phyloP scores from a whole-genome alignment of 1,284 basidiomycete genomes.

The Apiotrichum domesticum region DNA sequence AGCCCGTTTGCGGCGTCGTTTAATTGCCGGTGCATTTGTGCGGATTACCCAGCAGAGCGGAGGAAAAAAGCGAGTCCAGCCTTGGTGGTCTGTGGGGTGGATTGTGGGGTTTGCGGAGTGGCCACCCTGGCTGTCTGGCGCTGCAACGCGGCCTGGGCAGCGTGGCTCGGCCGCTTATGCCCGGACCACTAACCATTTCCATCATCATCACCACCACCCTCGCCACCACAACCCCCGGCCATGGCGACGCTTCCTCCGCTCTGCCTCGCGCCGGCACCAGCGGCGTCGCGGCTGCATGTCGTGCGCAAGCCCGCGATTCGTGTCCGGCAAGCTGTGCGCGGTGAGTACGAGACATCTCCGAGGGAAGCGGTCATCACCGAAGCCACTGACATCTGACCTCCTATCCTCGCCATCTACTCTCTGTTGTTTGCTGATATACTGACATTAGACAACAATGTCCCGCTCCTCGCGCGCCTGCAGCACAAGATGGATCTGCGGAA shows the following conservation, averaged over 20 bases:
- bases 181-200: background rate
- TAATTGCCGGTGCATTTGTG: too few species aligned
- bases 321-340: conserved; percentile 40
- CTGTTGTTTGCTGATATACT: background rate
- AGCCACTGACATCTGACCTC: background rate
- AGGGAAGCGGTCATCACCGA: background rate
- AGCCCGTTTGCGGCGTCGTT: too few species aligned
- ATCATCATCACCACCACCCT: background rate
- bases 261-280: background rate
- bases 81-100: background rate
- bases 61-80: too few species aligned
- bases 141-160: too few species aligned
- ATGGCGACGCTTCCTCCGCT: conserved; percentile 2
- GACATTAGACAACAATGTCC: conserved; percentile 75
- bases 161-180: conserved; percentile 2
- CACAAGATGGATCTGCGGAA: conserved; percentile 75
- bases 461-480: conserved; percentile 69
- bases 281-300: conserved; percentile 22
- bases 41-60: too few species aligned
- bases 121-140: too few species aligned
- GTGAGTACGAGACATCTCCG: conserved; percentile 17
- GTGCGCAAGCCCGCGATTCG: conserved; percentile 30
- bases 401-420: background rate
- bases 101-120: too few species aligned
- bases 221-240: background rate